Conservation (phyloP, 2,329 filamentous ascomycete genomes). For the Fusarium globosum region DNA sequence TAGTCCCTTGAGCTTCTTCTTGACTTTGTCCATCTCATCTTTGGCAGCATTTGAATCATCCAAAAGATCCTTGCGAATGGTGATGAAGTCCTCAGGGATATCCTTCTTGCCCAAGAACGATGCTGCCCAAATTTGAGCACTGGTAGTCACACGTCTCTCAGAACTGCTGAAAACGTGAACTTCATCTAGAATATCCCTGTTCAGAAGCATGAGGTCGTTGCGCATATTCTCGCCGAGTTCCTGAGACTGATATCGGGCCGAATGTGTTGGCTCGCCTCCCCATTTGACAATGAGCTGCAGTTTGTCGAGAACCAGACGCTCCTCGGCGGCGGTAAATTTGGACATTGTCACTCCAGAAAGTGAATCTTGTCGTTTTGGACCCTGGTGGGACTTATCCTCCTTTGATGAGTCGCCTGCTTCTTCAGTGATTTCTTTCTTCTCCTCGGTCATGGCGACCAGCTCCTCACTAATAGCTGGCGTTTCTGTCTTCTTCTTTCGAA, state of each 20-base stretch:
- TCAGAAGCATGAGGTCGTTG: slow-evolving; percentile 92
- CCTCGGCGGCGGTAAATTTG: slow-evolving; percentile 91
- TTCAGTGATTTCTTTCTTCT: slow-evolving; percentile 39
- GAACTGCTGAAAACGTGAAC: slow-evolving; percentile 97
- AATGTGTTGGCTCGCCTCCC: slow-evolving; percentile 98
- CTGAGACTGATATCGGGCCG: slow-evolving; percentile 93
- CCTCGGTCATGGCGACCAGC: slow-evolving; percentile 47
- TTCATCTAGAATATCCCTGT: slow-evolving; percentile 90
- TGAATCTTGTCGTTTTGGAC: slow-evolving; percentile 79
- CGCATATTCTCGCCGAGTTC: slow-evolving; percentile 96
- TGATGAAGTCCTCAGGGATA: slow-evolving; percentile 85
- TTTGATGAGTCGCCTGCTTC: slow-evolving; percentile 38
- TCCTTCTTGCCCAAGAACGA: slow-evolving; percentile 91
- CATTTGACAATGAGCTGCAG: slow-evolving; percentile 98
- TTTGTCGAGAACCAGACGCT: slow-evolving; percentile 94
- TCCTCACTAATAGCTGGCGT: slow-evolving; percentile 58
- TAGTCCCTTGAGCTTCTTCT: slow-evolving; percentile 97
- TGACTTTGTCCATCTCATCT: slow-evolving; percentile 99
- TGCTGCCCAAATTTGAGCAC: slow-evolving; percentile 94
- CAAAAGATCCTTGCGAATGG: slow-evolving; percentile 90
- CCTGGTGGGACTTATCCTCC: slow-evolving; percentile 35
- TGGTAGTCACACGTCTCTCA: slow-evolving; percentile 92
- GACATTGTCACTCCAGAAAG: slow-evolving; percentile 92
- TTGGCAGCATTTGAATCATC: slow-evolving; percentile 99
- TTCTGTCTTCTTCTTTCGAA: slow-evolving; percentile 84